Base-by-base conservation (phyloP, 352 stramenopile genomes). In the Achlya hypogyna region DNA sequence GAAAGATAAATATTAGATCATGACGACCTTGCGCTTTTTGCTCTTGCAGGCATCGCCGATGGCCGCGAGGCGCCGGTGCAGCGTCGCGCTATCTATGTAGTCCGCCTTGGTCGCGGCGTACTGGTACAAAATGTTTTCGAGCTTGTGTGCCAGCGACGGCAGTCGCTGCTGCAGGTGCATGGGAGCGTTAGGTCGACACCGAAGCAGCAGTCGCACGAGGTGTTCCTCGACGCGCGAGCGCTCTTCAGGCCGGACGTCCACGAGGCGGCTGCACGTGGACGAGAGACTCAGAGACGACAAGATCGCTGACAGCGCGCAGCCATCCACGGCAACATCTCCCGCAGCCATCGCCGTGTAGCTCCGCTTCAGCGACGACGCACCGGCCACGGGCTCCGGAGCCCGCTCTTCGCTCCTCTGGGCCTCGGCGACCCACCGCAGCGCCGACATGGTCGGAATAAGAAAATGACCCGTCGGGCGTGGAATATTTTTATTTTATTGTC, bases 1-100 rank as follows among this genome's bases (percentile, higher is more conserved):
- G 25, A 56, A 56, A n/a, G n/a, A 56, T 38, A 56, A 56, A 38
- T 56, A 56, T 38, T 56, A 56, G 31, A 20, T 56, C 25, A 49
- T n/a, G 22, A 56, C 25, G 25, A n/a, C 49, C 31, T 56, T 56
- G 25, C 49, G 49, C 25, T 35, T 31, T n/a, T 56, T 56, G 25
- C 25, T 56, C 49, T 56, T 10, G 31, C 14, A 10, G 6, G 49
- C 49, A 20, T 56, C 49, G 31, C 49, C 49, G 8, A 56, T 56
- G 31, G 49, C 49, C 25, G 8, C 25, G 6, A 56, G 31, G 12
- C 49, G 49, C 2, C 49, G 49, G 8, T 3, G n/a, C 10, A 56
- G 31, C 31, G 49, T 56, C 49, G 49, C 2, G 49, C 31, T 10
- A 20, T 56, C 49, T n/a, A 56, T 56, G 49, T 56, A 56, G 31